Percentiles rank a stretch among this genome's conserved stretches.
phyloP scores from a whole-genome alignment of 2,329 filamentous ascomycete species.

The Pseudopyricularia javanii region DNA sequence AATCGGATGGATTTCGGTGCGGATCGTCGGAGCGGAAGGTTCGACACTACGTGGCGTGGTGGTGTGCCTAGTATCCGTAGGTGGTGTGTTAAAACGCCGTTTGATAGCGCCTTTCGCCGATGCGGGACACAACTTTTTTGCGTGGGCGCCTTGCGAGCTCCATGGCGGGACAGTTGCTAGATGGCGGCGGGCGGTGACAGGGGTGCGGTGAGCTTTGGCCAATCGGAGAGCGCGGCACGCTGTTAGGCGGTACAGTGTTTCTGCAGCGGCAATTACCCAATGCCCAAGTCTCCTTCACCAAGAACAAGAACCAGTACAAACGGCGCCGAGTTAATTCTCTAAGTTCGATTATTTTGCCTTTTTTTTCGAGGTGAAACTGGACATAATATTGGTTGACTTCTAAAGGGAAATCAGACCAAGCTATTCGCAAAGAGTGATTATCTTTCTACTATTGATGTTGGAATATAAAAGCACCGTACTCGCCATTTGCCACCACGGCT shows the following conservation, averaged over 20 bases:
- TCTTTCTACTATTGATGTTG: no score
- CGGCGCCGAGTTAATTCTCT: no score
- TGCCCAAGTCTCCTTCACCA: neutral
- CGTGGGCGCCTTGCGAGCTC: constrained; percentile 7
- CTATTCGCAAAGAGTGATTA: no score
- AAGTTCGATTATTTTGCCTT: no score
- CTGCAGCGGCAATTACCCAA: neutral
- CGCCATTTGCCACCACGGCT: no score
- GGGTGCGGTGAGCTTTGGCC: constrained; percentile 2
- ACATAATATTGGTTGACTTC: no score
- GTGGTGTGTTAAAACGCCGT: no score
- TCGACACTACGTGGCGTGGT: neutral
- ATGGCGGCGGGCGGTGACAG: neutral
- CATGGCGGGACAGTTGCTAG: neutral
- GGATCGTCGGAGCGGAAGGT: constrained; percentile 3
- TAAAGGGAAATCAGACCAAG: no score
- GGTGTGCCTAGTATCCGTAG: neutral
- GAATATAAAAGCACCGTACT: no score
- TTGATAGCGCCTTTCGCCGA: neutral
- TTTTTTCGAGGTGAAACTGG: no score
- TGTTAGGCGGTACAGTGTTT: neutral
- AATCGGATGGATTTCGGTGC: constrained; percentile 2
- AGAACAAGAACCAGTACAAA: no score
- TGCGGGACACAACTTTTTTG: constrained; percentile 13
- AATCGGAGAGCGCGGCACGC: neutral